These are phyloP conservation scores for Aspergillus aculeatinus DNA, from an alignment of 2,329 filamentous ascomycete genomes.

Conservation along the genomic window DNA sequence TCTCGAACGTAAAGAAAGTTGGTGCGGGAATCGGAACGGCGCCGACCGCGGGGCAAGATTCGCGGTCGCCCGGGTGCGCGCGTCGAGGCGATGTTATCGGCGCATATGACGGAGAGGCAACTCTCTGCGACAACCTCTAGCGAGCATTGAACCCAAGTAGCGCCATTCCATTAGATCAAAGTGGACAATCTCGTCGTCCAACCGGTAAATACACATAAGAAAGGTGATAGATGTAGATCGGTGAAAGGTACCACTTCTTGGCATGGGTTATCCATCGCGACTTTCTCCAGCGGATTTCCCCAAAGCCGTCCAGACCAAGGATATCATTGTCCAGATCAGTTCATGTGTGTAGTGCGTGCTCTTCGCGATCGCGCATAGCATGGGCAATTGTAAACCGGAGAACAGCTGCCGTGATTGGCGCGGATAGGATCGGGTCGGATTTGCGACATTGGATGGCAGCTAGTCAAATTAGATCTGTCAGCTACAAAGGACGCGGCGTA, in stretches of 20 bases:
- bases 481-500: not conserved
- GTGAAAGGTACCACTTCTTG: not conserved
- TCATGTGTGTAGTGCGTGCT: not conserved
- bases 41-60: not conserved
- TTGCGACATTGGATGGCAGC: not conserved
- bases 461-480: not conserved
- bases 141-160: no score
- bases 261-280: not conserved
- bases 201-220: no score
- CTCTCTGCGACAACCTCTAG: no score
- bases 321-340: not conserved
- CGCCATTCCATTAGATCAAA: no score
- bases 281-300: no score
- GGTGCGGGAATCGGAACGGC: not conserved
- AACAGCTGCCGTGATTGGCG: not conserved
- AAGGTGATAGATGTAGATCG: not conserved
- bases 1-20: no score
- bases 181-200: no score
- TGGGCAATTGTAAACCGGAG: not conserved
- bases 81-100: no score
- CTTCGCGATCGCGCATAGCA: not conserved
- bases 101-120: no score
- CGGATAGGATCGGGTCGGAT: conserved; percentile 1
- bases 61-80: not conserved
- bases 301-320: not conserved